Conservation (phyloP, 2,329 filamentous ascomycete species). For the Penicillium sp. region DNA sequence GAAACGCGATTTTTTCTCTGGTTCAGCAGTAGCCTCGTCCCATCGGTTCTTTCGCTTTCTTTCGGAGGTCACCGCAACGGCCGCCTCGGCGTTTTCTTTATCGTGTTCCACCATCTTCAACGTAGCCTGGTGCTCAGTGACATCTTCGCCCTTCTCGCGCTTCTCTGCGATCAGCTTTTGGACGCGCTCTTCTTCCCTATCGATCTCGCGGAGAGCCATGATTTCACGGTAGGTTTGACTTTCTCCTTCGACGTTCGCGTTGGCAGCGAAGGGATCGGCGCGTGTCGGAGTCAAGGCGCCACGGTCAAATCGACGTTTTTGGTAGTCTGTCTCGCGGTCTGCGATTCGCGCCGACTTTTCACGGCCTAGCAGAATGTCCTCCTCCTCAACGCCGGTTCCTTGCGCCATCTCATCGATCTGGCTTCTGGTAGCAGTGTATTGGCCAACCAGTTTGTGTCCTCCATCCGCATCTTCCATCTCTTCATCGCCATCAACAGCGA, state of each 20-base stretch:
- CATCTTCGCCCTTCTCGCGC: slow-evolving; percentile 61
- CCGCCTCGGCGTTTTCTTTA: slow-evolving; percentile 71
- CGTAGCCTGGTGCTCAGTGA: slow-evolving; percentile 68
- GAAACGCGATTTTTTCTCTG: slow-evolving; percentile 58
- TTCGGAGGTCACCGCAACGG: slow-evolving; percentile 61
- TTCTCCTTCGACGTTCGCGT: slow-evolving; percentile 66
- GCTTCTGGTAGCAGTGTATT: slow-evolving; percentile 89
- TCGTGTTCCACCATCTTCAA: slow-evolving; percentile 66
- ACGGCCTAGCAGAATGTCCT: slow-evolving; percentile 79
- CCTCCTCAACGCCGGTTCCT: slow-evolving; percentile 83
- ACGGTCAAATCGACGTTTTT: slow-evolving; percentile 90
- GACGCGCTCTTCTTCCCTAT: slow-evolving; percentile 90
- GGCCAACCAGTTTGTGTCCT: slow-evolving; percentile 79
- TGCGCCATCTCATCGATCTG: slow-evolving; percentile 94
- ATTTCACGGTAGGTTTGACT: slow-evolving; percentile 83
- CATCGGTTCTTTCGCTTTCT: slow-evolving; percentile 92
- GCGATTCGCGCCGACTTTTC: slow-evolving; percentile 89
- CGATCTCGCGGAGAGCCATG: slow-evolving; percentile 86
- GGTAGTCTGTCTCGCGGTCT: slow-evolving; percentile 94
- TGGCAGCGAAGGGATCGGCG: slow-evolving; percentile 79
- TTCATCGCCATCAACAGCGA: slow-evolving; percentile 75
- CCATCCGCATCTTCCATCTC: slow-evolving; percentile 74
- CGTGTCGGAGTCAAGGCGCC: slow-evolving; percentile 75
- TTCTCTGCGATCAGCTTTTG: slow-evolving; percentile 76
- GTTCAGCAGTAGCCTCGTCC: slow-evolving; percentile 54